Evolutionary conservation across 2,329 filamentous ascomycete species (phyloP), one percentile per base, ranked within the genome.

Genomic region (Teratosphaeria zuluensis): DNA sequence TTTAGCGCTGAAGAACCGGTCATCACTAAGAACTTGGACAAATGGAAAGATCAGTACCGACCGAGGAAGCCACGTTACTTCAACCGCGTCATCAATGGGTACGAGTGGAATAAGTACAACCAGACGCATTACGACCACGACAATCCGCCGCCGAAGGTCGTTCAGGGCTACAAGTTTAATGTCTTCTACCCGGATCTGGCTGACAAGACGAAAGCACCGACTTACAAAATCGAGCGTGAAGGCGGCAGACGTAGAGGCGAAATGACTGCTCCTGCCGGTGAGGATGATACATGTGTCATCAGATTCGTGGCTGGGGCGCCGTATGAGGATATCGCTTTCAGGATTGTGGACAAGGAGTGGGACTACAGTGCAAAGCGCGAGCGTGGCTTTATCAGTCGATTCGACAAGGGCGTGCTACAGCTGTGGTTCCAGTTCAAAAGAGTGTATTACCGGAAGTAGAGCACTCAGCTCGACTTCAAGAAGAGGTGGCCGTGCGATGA

Each of bases 101-200:
- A 97, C 74, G 94, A 99, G 74, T 99, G 94, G 94, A 99, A 99
- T 80, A 99, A 99, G 75, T 99, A 99, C 81, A 99, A 99, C 70
- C 94, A 99, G 76, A 99, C 94, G 12, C 94, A 99, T 75, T 99
- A 99, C 76, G 94, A 97, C 73, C 90, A 96, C 73, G 92, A 97
- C 71, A 96, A 97, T 69, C 94, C 94, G 1, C 94, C 94, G 1
- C 94, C 94, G 30, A 96, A 96, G 76, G 92, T 99, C 6, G 94
- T 99, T 11, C 94, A 99, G 73, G 94, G 94, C 58, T 99, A 99
- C 80, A 96, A 95, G 73, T 99, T 99, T 81, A 97, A 99, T 76
- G 92, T 99, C 56, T 99, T 99, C 76, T 99, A 99, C 70, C 94
- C 94, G 0, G 94, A 99, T 67, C 84, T 99, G 33, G 90, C 97